Base-by-base conservation (phyloP, 768 basidiomycete genomes). In the Kwoniella newhampshirensis region DNA sequence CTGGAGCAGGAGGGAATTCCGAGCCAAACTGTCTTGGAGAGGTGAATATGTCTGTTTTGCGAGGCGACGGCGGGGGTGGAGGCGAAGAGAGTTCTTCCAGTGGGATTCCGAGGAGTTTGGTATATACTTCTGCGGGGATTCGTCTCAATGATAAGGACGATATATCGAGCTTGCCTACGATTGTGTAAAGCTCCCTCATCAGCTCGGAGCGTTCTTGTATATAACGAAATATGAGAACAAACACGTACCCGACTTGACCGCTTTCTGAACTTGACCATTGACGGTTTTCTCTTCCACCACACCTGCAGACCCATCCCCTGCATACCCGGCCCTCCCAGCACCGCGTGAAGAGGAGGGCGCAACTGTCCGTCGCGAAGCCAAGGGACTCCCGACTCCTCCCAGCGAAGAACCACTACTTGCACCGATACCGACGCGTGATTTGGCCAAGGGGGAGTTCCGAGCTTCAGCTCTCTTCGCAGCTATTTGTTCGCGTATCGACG, bases 81-180 rank as follows among this genome's bases (percentile, higher is more conserved):
- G 67, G 63, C 9, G 44, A 40, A 2, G 70, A 62, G 6, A 72
- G 63, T 18, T 67, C 54, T 7, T 54, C 42, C 4, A 42, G 17
- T 0, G 64, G 60, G 12, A 72, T 55, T 26, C 66, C 67, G 15
- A 69, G 58, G 5, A 72, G 52, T 2, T 21, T 39, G 15, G 66
- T 72, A 54, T 69, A 72, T 18, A 66, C 51, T 40, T 67, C 59
- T 40, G 59, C 15, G 8, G 70, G 70, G 13, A 72, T 52, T 2
- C 51, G 39, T 4, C 49, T 5, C 13, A 70, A 48, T 20, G 59
- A 44, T 26, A 72, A 44, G 3, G 60, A 47, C 1, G 59, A 52
- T 5, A 69, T 46, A 44, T 72, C 70, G n/a, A 72, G 67, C 51
- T 69, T 69, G 13, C 68, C 70, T 72, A 49, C 25, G 12, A 46